Evolutionary conservation across 176 grass and related monocot genomes (phyloP).

Genomic region (Raddia guianensis): DNA sequence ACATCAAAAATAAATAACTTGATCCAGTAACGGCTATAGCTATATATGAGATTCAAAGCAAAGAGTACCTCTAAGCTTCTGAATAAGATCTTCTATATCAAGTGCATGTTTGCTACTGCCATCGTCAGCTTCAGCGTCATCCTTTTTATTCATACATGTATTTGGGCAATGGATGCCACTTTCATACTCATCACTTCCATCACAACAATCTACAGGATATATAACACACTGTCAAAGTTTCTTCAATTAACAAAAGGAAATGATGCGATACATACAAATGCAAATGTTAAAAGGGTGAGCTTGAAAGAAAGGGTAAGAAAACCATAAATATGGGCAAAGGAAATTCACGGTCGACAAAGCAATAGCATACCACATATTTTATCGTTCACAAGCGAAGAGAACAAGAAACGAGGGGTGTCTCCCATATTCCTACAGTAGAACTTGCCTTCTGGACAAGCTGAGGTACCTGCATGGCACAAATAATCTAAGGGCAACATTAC

Average conservation of each 20-base stretch:
- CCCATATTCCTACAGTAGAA: constrained; percentile 87
- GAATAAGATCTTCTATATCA: constrained; percentile 65
- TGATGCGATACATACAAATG: constrained; percentile 11
- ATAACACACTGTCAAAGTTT: constrained; percentile 3
- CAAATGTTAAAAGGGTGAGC: background rate
- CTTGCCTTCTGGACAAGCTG: constrained; percentile 87
- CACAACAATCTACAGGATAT: constrained; percentile 77
- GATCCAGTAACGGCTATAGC: background rate
- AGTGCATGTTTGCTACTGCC: constrained; percentile 33
- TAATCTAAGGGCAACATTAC: background rate
- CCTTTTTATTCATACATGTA: constrained; percentile 59
- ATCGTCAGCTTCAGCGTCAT: constrained; percentile 40
- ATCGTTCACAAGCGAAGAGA: constrained; percentile 97
- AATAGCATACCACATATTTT: constrained; percentile 74
- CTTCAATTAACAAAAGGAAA: constrained; percentile 18
- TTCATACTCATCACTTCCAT: constrained; percentile 92
- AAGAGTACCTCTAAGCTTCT: constrained; percentile 65
- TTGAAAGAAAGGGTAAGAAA: background rate
- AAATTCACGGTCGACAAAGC: constrained; percentile 22
- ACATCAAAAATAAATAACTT: constrained; percentile 1
- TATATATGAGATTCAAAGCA: constrained; percentile 19
- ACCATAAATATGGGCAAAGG: background rate
- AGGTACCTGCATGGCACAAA: constrained; percentile 65
- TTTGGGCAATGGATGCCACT: constrained; percentile 72
- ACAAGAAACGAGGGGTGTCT: constrained; percentile 70